Base-by-base conservation (phyloP, 2,329 filamentous ascomycete species). In the Hymenoscyphus scutula region DNA sequence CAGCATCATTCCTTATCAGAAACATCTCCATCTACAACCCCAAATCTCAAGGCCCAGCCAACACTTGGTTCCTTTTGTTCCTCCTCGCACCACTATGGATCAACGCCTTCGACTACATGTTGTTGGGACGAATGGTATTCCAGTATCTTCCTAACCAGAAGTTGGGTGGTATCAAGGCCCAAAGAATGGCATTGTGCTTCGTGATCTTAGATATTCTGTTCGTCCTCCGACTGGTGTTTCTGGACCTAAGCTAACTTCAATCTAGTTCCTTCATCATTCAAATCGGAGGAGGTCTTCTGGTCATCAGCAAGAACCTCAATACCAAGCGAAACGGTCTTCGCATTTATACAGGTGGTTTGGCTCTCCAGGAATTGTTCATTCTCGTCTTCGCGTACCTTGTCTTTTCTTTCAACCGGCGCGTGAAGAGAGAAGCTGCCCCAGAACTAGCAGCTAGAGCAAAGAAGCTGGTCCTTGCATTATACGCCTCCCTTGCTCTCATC, bases 171-270 rank as follows among this genome's bases (percentile, higher is more conserved):
- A 64, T 76, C 30, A 37, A 41, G 17, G 71, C 74, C 2, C 51
- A 70, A 29, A 70, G 72, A 30, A 72, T 81, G 62, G 76, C 77
- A 17, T 72, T 75, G 19, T 65, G 76, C 54, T 81, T 81, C 58
- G 78, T 81, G 17, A 74, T 75, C 66, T 71, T 79, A 57, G 79
- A 81, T 63, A 67, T 80, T 27, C 54, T 77, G 62, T 63, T 59
- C 25, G 53, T 62, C 57, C 37, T 32, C n/a, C 55, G 19, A 15
- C 17, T 17, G 29, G 15, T 27, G 17, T 38, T 48, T 7, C 29
- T 30, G 3, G n/a, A 53, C 15, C 5, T 11, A 32, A 32, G 17
- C 56, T 62, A 53, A 56, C 34, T 19, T 8, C 19, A 13, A 8
- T 34, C 15, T n/a, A 64, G 62, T 51, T 77, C 77, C 34, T 66